Evolutionary conservation across 805 yeast genomes (phyloP).

Genomic region (Yamadazyma philogaea): DNA sequence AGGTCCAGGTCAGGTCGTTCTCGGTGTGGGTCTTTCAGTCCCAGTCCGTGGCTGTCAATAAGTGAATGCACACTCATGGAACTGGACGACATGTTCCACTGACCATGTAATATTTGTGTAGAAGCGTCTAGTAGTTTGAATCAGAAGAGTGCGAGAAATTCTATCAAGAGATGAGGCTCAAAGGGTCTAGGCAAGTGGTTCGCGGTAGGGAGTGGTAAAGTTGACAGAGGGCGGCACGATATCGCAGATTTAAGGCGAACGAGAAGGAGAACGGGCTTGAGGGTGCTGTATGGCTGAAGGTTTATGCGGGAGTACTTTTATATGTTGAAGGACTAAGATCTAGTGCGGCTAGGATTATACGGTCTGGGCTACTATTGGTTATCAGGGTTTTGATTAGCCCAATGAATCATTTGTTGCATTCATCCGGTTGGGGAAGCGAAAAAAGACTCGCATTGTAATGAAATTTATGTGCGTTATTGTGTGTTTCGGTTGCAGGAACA

Average conservation of each 20-base stretch:
- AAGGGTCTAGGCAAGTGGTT: background rate
- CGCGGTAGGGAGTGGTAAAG: background rate
- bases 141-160: background rate
- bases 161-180: background rate
- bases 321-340: background rate
- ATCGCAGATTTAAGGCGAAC: too few relatives aligned
- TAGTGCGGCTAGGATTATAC: background rate
- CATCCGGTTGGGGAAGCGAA: background rate
- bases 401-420: too few relatives aligned
- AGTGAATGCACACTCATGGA: constrained; percentile 44
- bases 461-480: background rate
- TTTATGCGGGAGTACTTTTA: background rate
- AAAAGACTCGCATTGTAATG: background rate
- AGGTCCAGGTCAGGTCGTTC: background rate
- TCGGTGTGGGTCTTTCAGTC: constrained; percentile 1
- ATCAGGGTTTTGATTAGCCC: too few relatives aligned
- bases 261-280: background rate
- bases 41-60: constrained; percentile 26
- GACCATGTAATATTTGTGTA: constrained; percentile 1
- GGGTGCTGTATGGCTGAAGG: background rate
- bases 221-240: too few relatives aligned
- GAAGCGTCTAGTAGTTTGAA: background rate
- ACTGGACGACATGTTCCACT: constrained; percentile 10
- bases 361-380: too few relatives aligned
- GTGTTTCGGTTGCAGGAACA: background rate